Evolutionary conservation across 331 rosid genomes (phyloP).

Genomic region (Telfairia occidentalis): DNA sequence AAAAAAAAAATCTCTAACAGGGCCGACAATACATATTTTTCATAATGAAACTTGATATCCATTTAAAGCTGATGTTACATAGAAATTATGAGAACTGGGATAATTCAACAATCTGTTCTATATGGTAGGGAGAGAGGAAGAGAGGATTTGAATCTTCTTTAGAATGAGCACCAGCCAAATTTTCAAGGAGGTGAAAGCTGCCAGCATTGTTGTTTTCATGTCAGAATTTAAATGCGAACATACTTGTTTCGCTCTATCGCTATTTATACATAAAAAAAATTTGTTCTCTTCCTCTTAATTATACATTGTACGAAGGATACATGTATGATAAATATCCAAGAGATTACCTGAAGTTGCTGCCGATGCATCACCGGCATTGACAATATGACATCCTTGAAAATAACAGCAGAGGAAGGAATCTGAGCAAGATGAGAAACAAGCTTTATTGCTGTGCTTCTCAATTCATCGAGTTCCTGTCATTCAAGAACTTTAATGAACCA

Average conservation of each 20-base stretch:
- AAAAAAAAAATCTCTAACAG: too few relatives aligned
- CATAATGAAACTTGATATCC: too few relatives aligned
- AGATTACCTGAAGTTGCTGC: conserved; percentile 79
- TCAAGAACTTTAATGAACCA: not conserved
- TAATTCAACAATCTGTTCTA: not conserved
- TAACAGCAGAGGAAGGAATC: conserved; percentile 72
- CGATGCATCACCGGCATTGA: conserved; percentile 85
- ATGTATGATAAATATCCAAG: not conserved
- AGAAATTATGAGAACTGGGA: not conserved
- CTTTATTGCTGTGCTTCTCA: conserved; percentile 57
- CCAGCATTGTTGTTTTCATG: not conserved
- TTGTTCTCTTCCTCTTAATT: not conserved
- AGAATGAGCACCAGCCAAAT: not conserved
- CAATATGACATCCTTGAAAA: conserved; percentile 73
- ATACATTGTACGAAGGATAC: not conserved
- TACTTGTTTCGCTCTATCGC: not conserved
- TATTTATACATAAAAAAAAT: not conserved
- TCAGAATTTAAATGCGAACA: not conserved
- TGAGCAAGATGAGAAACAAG: conserved; percentile 94
- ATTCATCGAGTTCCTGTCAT: conserved; percentile 62
- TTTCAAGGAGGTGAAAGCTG: not conserved
- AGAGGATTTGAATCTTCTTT: not conserved
- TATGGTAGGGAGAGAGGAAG: not conserved
- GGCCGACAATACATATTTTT: too few relatives aligned
- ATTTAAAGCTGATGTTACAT: too few relatives aligned